Evolutionary conservation across 2,329 filamentous ascomycete species (phyloP), one percentile per base, ranked within the genome.

Genomic region (Colletotrichum sojae): DNA sequence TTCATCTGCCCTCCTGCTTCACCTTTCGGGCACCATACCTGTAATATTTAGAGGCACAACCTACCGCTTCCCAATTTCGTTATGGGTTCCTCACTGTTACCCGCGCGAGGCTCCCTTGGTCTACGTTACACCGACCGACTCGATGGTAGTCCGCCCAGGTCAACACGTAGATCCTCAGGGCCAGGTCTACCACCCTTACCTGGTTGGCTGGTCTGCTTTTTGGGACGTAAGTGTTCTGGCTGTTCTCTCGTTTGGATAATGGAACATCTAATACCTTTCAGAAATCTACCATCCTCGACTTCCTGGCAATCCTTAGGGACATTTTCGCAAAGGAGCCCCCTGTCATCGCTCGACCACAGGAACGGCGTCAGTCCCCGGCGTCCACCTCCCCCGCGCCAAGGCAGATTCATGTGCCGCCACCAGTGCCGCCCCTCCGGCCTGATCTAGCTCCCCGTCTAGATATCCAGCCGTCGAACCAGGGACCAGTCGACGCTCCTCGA

Each of bases 151-250:
- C 49, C 89, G 95, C 20, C 94, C 95, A 1, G 96, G 96, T 0
- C 96, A 99, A 78, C 94, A 99, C 83, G 94, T 99, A 69, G 94
- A 96, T 76, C 91, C 93, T 5, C 95, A 98, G 76, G 96, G 96
- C 27, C 91, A 93, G 78, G 89, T 98, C 72, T 99, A 98, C 78
- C 96, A 99, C 78, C 96, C 96, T 45, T 99, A 98, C 79, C 84
- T 99, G 54, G 93, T 94, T 39, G 91, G 94, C 71, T 99, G 96
- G 96, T 84, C 87, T 39, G 90, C 94, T 73, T 95, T 93, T 74
- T 96, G 93, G 92, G 94, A 97, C 89, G 94, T 97, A 80, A 83
- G 92, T 89, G 22, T 62, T 74, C 20, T 73, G 59, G 39, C 16
- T n/a, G 31, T 10, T 18, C 15, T 12, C 16, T 56, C 20, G 15